Conservation (phyloP, 2,329 filamentous ascomycete species). For the Aspergillus pseudoglaucus region DNA sequence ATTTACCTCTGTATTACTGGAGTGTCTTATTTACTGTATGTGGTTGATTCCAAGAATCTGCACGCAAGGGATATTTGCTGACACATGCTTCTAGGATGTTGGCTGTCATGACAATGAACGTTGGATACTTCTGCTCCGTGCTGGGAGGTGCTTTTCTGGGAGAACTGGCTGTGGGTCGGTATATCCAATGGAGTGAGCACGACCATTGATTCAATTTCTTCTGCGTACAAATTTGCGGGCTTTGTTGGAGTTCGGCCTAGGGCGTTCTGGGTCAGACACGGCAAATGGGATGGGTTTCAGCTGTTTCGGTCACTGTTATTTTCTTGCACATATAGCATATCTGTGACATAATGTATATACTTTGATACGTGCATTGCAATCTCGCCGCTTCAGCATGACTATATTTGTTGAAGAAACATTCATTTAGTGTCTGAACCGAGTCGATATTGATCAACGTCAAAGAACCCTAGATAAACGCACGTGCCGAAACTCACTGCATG, state of each 20-base stretch:
- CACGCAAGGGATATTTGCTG: constrained; percentile 1
- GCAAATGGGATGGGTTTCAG: too few species aligned
- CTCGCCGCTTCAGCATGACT: too few species aligned
- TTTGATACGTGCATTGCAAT: too few species aligned
- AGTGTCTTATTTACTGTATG: constrained; percentile 80
- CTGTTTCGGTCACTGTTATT: too few species aligned
- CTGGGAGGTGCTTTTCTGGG: constrained; percentile 76
- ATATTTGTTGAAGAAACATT: neutral
- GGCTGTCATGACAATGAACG: constrained; percentile 83
- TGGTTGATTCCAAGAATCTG: constrained; percentile 54
- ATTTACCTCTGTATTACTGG: constrained; percentile 68
- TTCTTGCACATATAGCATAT: too few species aligned
- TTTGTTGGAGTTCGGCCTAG: neutral
- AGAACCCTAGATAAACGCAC: too few species aligned
- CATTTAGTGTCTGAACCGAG: neutral
- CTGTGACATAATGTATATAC: too few species aligned
- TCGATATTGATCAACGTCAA: neutral
- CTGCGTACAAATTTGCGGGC: neutral
- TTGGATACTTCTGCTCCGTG: constrained; percentile 78
- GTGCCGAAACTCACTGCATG: too few species aligned
- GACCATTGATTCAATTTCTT: constrained; percentile 13
- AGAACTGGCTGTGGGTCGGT: constrained; percentile 72
- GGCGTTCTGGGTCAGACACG: too few species aligned
- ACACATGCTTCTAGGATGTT: constrained; percentile 61
- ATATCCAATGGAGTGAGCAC: constrained; percentile 38